These are phyloP conservation scores for Macrotyloma uniflorum DNA, from an alignment of 306 rosid species.

Conservation along the genomic window DNA sequence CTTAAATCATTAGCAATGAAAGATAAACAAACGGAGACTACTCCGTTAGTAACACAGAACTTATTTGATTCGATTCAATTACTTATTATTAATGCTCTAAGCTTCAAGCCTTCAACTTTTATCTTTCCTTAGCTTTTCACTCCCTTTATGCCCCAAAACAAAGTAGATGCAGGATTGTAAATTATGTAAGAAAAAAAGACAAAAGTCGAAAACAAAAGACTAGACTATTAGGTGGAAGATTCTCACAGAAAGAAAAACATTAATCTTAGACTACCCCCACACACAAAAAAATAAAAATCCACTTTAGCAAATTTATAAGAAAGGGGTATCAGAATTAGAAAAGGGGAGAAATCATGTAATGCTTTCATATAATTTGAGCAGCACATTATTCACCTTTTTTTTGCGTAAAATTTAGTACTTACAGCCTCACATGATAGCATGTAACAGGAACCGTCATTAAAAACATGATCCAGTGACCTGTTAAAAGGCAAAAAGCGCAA, in stretches of 20 bases:
- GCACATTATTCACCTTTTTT: neutral
- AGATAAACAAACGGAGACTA: neutral
- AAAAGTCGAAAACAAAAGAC: neutral
- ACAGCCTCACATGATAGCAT: conserved; percentile 64
- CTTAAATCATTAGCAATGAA: neutral
- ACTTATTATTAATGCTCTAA: neutral
- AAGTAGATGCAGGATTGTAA: neutral
- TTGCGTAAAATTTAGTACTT: conserved; percentile 37
- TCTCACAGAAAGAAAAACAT: neutral
- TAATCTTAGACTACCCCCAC: neutral
- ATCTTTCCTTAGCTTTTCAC: neutral
- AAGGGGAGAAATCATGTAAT: neutral
- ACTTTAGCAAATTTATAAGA: neutral
- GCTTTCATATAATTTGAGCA: neutral
- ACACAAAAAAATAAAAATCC: neutral
- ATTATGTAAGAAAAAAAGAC: neutral
- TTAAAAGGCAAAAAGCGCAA: conserved; percentile 68
- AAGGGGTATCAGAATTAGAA: neutral
- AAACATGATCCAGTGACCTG: conserved; percentile 92
- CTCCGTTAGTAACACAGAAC: neutral
- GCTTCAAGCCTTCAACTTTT: neutral
- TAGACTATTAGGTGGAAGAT: neutral
- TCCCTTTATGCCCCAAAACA: neutral
- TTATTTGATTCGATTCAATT: neutral
- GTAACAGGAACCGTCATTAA: conserved; percentile 72